Conservation (phyloP, 2,329 filamentous ascomycete species). For the Neoarthrinium moseri region DNA sequence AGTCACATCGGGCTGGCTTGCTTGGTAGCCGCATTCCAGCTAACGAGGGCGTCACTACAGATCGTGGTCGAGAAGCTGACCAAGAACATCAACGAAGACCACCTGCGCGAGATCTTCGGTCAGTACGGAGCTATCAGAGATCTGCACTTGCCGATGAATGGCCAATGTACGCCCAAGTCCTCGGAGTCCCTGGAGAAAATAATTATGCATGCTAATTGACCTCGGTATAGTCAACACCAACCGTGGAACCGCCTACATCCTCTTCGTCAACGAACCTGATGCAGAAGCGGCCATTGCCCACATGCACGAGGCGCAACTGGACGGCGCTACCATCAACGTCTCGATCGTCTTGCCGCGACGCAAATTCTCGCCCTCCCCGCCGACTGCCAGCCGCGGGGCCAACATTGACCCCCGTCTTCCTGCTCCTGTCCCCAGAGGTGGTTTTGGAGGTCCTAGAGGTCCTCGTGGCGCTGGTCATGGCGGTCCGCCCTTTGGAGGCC, state of each 20-base stretch:
- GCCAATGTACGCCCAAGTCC: slow-evolving; percentile 61
- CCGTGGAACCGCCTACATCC: slow-evolving; percentile 58
- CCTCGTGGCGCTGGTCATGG: slow-evolving; percentile 16
- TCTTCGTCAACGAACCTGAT: slow-evolving; percentile 11
- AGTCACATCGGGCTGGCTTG: neutral
- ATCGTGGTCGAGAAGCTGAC: slow-evolving; percentile 96
- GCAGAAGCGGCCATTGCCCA: slow-evolving; percentile 73
- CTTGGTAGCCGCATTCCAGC: too few relatives aligned
- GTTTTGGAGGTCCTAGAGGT: slow-evolving; percentile 15
- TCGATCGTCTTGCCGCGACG: slow-evolving; percentile 84
- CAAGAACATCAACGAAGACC: slow-evolving; percentile 87
- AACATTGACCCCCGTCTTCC: slow-evolving; percentile 57
- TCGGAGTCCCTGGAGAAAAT: slow-evolving; percentile 2
- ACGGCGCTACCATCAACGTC: slow-evolving; percentile 79
- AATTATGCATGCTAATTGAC: neutral
- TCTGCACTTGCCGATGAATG: slow-evolving; percentile 86
- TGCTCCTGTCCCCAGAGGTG: slow-evolving; percentile 25
- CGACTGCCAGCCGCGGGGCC: slow-evolving; percentile 62
- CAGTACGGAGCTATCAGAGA: slow-evolving; percentile 83
- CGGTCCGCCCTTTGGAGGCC: slow-evolving; percentile 13
- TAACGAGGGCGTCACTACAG: slow-evolving; percentile 41
- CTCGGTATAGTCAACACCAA: slow-evolving; percentile 73
- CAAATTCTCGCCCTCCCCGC: slow-evolving; percentile 79
- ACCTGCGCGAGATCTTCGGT: slow-evolving; percentile 89
- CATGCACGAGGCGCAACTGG: slow-evolving; percentile 97